Evolutionary conservation across 306 rosid species (phyloP), one percentile per base, ranked within the genome.

Genomic region (Erythrophleum fordii): DNA sequence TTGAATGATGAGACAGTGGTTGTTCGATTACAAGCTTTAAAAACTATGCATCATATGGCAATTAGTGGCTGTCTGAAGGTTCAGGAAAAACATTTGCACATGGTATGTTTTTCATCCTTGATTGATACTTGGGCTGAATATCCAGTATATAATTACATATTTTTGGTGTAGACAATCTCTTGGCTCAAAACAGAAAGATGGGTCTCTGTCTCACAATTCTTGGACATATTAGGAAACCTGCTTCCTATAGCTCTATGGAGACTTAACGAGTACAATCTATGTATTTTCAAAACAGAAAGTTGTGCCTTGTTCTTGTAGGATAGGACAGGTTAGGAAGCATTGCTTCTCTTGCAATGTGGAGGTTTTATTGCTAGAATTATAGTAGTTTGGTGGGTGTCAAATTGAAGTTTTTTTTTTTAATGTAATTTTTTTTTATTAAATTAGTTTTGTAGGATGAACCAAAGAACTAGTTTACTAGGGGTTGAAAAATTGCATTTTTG

Each of bases 1-100:
- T 83, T 95, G 85, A 91, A 93, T 73, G 99, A 95, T 85, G 92
- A 88, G 73, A 89, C 92, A 8, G 62, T 77, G 4, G 82, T 48
- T 80, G 97, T 95, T 71, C 90, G 92, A 28, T 66, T 91, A 58
- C 88, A 93, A 90, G 90, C 92, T 83, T 87, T 93, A 84, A 92
- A 90, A 86, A 95, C 97, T 42, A 79, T 95, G 91, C 88, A 85
- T 84, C 81, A 78, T 71, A 91, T 95, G 99, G 94, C 93, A 52
- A 56, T 65, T 49, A 78, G 35, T 80, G 88, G 87, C 71, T 69
- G 53, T 78, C 86, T 91, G 83, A 82, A 87, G 77, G 83, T 95
- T 85, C 93, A 87, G 73, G 95, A 89, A 73, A 86, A 81, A 55
- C 92, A 92, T 79, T 69, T 89, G 89, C 94, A 89, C 87, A 85